These are phyloP conservation scores for Phragmites australis DNA, from an alignment of 176 grass and related monocot species.

Conservation along the genomic window DNA sequence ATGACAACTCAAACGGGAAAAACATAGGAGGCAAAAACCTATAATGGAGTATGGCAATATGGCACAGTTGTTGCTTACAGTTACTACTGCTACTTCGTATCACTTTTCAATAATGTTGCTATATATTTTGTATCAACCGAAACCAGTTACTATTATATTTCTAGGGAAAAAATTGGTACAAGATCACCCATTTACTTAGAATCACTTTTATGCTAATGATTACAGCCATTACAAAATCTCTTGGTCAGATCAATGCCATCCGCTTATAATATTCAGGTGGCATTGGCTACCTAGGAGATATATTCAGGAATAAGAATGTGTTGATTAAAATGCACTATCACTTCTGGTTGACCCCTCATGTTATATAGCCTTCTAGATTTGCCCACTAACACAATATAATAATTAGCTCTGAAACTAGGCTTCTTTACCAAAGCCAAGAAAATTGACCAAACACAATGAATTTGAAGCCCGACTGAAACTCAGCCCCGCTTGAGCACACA, in stretches of 20 bases:
- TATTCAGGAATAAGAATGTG: constrained; percentile 33
- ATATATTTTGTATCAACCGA: neutral
- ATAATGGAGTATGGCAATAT: neutral
- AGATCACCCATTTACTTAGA: neutral
- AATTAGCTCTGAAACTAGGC: neutral
- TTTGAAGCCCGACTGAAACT: neutral
- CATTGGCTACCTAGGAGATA: constrained; percentile 43
- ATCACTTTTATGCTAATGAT: constrained; percentile 14
- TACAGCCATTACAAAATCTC: neutral
- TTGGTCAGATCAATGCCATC: constrained; percentile 19
- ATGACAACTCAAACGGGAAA: neutral
- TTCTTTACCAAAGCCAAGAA: neutral
- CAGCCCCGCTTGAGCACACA: neutral
- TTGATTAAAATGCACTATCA: neutral
- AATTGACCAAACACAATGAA: neutral
- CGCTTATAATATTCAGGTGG: constrained; percentile 14
- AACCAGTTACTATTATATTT: neutral
- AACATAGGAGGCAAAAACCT: neutral
- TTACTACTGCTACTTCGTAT: neutral
- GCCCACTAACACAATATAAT: neutral
- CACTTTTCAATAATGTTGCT: neutral
- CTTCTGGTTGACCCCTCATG: constrained; percentile 19
- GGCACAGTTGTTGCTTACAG: neutral
- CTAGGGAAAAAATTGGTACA: neutral
- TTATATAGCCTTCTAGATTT: constrained; percentile 20